phyloP scores from a whole-genome alignment of 805 yeast species.

The Candida nemodendra region DNA sequence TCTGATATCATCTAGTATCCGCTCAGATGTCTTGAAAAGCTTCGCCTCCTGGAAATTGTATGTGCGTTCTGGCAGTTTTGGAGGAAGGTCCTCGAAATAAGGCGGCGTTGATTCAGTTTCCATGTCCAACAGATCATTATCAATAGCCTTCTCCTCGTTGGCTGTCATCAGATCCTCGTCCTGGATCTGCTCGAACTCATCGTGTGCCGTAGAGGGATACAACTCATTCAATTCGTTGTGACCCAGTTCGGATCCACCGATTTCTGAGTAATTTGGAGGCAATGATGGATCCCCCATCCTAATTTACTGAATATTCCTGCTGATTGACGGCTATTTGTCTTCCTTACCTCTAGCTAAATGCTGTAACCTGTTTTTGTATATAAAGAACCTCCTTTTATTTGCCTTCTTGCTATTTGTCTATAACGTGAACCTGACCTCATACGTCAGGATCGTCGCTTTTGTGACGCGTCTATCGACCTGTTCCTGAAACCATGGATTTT shows the following conservation, averaged over 20 bases:
- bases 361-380: too few relatives aligned
- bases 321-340: too few relatives aligned
- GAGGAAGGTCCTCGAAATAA: slow-evolving; percentile 16
- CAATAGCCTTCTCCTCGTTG: slow-evolving; percentile 8
- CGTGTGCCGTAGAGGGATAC: slow-evolving; percentile 13
- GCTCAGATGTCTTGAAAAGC: slow-evolving; percentile 60
- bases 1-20: slow-evolving; percentile 64
- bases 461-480: too few relatives aligned
- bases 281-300: slow-evolving; percentile 7
- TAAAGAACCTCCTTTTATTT: too few relatives aligned
- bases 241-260: neutral
- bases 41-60: slow-evolving; percentile 25
- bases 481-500: too few relatives aligned
- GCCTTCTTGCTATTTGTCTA: too few relatives aligned
- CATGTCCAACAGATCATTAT: neutral
- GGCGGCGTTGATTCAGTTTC: slow-evolving; percentile 7
- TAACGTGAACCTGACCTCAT: too few relatives aligned
- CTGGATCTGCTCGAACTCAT: slow-evolving; percentile 7
- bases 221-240: slow-evolving; percentile 10
- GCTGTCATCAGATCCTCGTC: slow-evolving; percentile 10
- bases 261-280: slow-evolving; percentile 15
- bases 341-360: too few relatives aligned
- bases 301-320: slow-evolving; percentile 2
- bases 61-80: slow-evolving; percentile 15
- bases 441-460: too few relatives aligned